A percentile compares a stretch with the other conserved stretches of the same genome.
Evolutionary conservation across 306 rosid species (phyloP).

Genomic region (Cucumis melo): DNA sequence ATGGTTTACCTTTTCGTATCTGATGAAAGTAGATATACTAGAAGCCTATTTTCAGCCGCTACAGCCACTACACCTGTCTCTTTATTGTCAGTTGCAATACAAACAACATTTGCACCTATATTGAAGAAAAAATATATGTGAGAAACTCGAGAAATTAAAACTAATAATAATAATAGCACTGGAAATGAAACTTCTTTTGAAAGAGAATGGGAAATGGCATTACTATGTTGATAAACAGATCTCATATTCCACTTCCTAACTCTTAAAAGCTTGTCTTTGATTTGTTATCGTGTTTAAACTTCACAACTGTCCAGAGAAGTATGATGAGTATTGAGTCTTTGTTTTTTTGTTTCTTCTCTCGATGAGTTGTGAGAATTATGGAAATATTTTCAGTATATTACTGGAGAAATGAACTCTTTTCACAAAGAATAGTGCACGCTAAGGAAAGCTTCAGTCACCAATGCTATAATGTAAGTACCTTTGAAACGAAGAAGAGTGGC

Average conservation of each 20-base stretch:
- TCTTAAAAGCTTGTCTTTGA: background rate
- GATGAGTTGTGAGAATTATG: background rate
- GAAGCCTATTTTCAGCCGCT: conserved; percentile 28
- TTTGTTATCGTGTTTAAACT: background rate
- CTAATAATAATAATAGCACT: background rate
- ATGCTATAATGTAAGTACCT: conserved; percentile 30
- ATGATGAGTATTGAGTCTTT: background rate
- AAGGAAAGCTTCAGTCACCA: conserved; percentile 3
- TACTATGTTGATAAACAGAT: background rate
- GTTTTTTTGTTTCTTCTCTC: background rate
- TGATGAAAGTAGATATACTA: conserved; percentile 33
- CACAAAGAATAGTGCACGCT: background rate
- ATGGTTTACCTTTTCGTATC: background rate
- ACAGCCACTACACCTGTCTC: conserved; percentile 45
- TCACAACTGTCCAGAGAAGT: background rate
- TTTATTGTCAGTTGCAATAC: conserved; percentile 54
- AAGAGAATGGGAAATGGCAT: background rate
- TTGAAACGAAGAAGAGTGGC: conserved; percentile 49
- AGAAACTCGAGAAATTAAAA: background rate
- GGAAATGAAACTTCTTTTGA: background rate
- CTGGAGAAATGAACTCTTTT: background rate
- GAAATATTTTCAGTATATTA: background rate
- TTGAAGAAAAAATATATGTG: background rate
- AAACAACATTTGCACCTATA: conserved; percentile 39
- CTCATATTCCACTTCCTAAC: background rate